Evolutionary conservation across 805 yeast species (phyloP).

Genomic region (Kregervanrija delftensis): DNA sequence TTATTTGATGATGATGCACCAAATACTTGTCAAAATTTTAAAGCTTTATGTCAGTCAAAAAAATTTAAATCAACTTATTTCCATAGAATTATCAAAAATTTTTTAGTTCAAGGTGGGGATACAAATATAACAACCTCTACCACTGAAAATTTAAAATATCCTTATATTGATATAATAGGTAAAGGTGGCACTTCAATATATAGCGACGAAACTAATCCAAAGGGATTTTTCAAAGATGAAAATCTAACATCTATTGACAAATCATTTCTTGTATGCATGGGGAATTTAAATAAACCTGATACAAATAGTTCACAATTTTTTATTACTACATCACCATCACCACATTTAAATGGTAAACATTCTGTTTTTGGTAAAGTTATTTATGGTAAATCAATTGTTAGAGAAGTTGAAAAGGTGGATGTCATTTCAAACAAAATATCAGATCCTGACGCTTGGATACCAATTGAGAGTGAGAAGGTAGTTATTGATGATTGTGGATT

Average conservation of each 20-base stretch:
- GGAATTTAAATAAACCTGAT: slow-evolving; percentile 43
- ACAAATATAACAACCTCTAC: slow-evolving; percentile 16
- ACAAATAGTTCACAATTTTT: slow-evolving; percentile 65
- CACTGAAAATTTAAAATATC: slow-evolving; percentile 28
- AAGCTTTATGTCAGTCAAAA: slow-evolving; percentile 36
- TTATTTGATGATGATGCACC: slow-evolving; percentile 48
- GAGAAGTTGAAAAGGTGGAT: slow-evolving; percentile 52
- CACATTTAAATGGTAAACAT: slow-evolving; percentile 72
- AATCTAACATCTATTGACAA: slow-evolving; percentile 39
- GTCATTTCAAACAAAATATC: slow-evolving; percentile 32
- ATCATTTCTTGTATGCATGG: slow-evolving; percentile 56
- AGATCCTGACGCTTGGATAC: slow-evolving; percentile 23
- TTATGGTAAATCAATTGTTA: slow-evolving; percentile 61
- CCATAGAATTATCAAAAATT: slow-evolving; percentile 60
- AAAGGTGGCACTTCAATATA: slow-evolving; percentile 41
- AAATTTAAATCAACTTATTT: slow-evolving; percentile 40
- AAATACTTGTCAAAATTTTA: slow-evolving; percentile 44
- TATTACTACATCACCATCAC: slow-evolving; percentile 59
- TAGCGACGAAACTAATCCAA: slow-evolving; percentile 18
- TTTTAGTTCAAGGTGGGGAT: slow-evolving; percentile 69
- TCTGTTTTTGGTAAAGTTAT: slow-evolving; percentile 69
- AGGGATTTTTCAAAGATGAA: slow-evolving; percentile 49
- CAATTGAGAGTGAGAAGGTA: slow-evolving; percentile 34
- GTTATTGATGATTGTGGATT: slow-evolving; percentile 52
- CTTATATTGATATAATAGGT: slow-evolving; percentile 25